Percentiles rank a stretch among this genome's conserved stretches.
phyloP scores from a whole-genome alignment of 2,329 filamentous ascomycete genomes.

The Metarhizium rileyi region DNA sequence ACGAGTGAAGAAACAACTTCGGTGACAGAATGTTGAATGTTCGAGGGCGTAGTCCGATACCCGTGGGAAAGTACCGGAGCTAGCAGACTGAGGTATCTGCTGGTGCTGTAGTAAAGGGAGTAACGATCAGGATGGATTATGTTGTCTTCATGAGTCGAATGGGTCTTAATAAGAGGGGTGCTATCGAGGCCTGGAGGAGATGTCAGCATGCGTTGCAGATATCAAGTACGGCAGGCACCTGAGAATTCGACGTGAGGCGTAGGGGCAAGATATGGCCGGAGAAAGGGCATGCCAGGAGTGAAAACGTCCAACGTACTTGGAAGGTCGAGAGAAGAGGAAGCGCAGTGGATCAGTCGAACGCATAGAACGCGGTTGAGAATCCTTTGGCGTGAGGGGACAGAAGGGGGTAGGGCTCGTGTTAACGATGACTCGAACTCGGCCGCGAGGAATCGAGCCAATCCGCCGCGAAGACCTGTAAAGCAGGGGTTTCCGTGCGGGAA shows the following conservation, averaged over 20 bases:
- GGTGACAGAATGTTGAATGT: constrained; percentile 80
- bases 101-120: background rate
- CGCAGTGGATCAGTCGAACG: constrained; percentile 82
- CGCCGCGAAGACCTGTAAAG: constrained; percentile 1
- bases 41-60: constrained; percentile 65
- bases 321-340: constrained; percentile 80
- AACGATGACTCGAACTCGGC: no score
- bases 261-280: no score
- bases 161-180: constrained; percentile 35
- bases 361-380: constrained; percentile 52
- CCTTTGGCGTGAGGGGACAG: background rate
- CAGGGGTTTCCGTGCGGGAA: background rate
- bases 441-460: background rate
- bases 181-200: constrained; percentile 45
- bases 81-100: constrained; percentile 35
- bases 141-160: constrained; percentile 9
- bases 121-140: background rate
- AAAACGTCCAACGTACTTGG: constrained; percentile 56
- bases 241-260: no score
- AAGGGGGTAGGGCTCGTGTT: background rate
- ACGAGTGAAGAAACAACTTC: constrained; percentile 72
- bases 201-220: no score
- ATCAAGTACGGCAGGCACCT: no score
- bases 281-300: background rate
- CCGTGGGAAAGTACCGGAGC: constrained; percentile 71